Base-by-base conservation (phyloP, 2,329 filamentous ascomycete genomes). In the Exophiala viscosa region DNA sequence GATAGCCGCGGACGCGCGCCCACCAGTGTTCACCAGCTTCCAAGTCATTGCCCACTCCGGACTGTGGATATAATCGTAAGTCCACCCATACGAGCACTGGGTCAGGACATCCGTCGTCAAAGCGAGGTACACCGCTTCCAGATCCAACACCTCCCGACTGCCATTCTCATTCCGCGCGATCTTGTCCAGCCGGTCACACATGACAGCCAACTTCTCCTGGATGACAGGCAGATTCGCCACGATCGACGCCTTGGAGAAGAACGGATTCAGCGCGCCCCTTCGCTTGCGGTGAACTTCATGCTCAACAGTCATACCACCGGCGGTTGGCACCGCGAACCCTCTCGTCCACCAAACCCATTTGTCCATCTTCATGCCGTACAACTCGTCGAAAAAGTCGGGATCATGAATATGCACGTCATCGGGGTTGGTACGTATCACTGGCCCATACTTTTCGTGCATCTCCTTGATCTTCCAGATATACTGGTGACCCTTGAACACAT, bases 161-260 rank as follows among this genome's bases (percentile, higher is more conserved):
- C 40, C 40, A 23, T 4, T 42, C 14, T 31, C 28, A 7, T 20
- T 48, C 13, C 54, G 42, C 7, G 40, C 50, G 23, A 52, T 53
- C 11, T 41, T 42, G 31, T 57, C 57, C 14, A 60, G 47, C 17
- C 59, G 57, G 3, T 39, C 14, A 36, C 48, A 52, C 53, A 61
- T 57, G 38, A 52, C 45, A 9, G 56, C 59, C 14, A 58, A 18
- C 18, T 55, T 69, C 1, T 63, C 55, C 6, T 66, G 57, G 10
- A 77, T 68, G 42, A 68, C 67, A 55, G 58, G 70, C 58, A 70
- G 66, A 2, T 75, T 60, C 1, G 59, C 59, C 5, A 61, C 53
- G 15, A 76, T 66, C 6, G 69, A 67, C 9, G 64, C 63, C 33
- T 65, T 68, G 2, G 74, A 75, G 58, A 77, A 78, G 62, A 74